These are phyloP conservation scores for Solanum virginianum DNA, from an alignment of 257 asterid species.

Conservation along the genomic window DNA sequence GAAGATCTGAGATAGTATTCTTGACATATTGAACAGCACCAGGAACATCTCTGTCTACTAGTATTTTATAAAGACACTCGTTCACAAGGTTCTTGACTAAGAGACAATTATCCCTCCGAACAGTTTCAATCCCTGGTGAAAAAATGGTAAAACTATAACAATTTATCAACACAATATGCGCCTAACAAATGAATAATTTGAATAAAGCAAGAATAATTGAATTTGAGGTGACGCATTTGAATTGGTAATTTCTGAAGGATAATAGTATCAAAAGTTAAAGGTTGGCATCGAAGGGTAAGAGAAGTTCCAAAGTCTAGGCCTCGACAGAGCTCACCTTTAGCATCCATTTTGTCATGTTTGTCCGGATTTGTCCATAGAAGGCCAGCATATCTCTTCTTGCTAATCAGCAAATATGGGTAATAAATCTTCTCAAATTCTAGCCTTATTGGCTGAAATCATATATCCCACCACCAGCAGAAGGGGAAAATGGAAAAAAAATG, in stretches of 20 bases:
- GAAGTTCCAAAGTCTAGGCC: conserved; percentile 1
- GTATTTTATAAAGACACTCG: conserved; percentile 89
- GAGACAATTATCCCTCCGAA: conserved; percentile 92
- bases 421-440: conserved; percentile 97
- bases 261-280: background rate
- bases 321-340: conserved; percentile 60
- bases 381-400: conserved; percentile 99
- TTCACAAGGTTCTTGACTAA: conserved; percentile 84
- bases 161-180: background rate
- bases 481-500: background rate
- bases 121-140: conserved; percentile 85
- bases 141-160: conserved; percentile 1
- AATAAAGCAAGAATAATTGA: background rate
- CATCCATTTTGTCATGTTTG: conserved; percentile 94
- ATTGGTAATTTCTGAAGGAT: background rate
- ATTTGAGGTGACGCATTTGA: background rate
- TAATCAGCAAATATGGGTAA: conserved; percentile 80
- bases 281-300: background rate
- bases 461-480: conserved; percentile 1
- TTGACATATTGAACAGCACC: conserved; percentile 97
- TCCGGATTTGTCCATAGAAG: conserved; percentile 94
- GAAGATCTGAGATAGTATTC: conserved; percentile 91
- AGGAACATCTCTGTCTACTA: conserved; percentile 81
- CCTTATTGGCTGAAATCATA: conserved; percentile 66
- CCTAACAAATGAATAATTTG: background rate